Conservation (phyloP, 2,329 filamentous ascomycete species). For the Colletotrichum ledebouriae region DNA sequence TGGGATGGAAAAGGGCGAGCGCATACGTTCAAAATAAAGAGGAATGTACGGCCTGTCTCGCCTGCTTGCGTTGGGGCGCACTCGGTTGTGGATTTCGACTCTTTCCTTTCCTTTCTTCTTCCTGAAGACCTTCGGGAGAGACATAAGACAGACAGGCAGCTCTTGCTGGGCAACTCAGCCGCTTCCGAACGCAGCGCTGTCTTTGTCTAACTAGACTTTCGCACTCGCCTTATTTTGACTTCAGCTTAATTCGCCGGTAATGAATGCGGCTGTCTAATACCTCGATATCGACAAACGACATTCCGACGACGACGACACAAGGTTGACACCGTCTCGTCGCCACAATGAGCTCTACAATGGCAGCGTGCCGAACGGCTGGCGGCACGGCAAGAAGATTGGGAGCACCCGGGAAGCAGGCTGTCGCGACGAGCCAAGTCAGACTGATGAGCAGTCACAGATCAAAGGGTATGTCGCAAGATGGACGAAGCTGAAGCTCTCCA, state of each 20-base stretch:
- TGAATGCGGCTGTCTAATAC: constrained; percentile 4
- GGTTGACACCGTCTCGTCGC: constrained; percentile 11
- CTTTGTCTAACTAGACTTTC: constrained; percentile 4
- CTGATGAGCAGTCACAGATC: constrained; percentile 38
- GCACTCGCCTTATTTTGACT: constrained; percentile 21
- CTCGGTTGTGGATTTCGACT: neutral
- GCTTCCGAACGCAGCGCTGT: constrained; percentile 19
- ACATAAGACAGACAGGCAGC: neutral
- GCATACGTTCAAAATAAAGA: constrained; percentile 30
- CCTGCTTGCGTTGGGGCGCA: constrained; percentile 13
- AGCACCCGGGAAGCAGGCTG: constrained; percentile 21
- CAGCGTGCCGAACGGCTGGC: constrained; percentile 21
- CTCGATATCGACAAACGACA: neutral
- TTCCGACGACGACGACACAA: neutral
- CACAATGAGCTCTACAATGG: constrained; percentile 47
- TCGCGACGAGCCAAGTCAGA: constrained; percentile 21
- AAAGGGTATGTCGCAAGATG: constrained; percentile 30
- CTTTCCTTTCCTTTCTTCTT: constrained; percentile 3
- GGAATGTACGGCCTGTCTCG: constrained; percentile 22
- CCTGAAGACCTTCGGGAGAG: neutral
- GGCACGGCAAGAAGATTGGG: constrained; percentile 29
- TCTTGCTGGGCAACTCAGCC: constrained; percentile 1
- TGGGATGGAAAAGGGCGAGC: constrained; percentile 24
- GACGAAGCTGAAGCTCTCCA: constrained; percentile 24
- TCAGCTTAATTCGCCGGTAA: neutral